A percentile compares a stretch with the other conserved stretches of the same genome.
Conservation (phyloP, 2,329 filamentous ascomycete species). For the Sarocladiaceae sp. region DNA sequence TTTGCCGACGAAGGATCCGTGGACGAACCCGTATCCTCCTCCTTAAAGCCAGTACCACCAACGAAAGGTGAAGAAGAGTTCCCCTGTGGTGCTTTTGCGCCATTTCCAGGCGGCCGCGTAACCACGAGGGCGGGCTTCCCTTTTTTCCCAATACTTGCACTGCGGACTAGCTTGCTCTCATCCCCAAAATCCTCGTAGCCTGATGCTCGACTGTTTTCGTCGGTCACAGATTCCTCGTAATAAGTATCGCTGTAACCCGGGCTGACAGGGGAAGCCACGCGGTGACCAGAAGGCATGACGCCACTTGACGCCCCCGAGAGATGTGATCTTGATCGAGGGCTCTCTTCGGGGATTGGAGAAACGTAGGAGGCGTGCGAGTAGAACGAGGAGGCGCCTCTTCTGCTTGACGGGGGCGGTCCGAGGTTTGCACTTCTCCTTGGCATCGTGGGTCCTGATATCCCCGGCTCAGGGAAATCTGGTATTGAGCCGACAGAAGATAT, state of each 20-base stretch:
- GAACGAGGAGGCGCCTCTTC: conserved; percentile 56
- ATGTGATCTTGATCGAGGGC: conserved; percentile 48
- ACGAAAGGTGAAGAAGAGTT: conserved; percentile 26
- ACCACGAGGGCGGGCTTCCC: conserved; percentile 51
- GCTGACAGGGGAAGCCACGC: conserved; percentile 36
- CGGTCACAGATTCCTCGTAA: conserved; percentile 43
- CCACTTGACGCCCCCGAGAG: conserved; percentile 66
- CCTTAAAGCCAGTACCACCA: conserved; percentile 39
- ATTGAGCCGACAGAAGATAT: conserved; percentile 50
- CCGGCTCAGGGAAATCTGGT: conserved; percentile 50
- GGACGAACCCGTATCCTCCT: conserved; percentile 40
- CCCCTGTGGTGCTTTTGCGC: conserved; percentile 5
- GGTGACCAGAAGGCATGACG: conserved; percentile 65
- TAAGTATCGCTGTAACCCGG: conserved; percentile 41
- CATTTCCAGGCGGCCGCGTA: conserved; percentile 12
- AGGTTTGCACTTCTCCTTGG: conserved; percentile 44
- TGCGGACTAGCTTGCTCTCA: conserved; percentile 52
- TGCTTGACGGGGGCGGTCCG: conserved; percentile 54
- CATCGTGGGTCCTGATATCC: not conserved
- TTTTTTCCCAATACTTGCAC: conserved; percentile 55
- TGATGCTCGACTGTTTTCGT: conserved; percentile 32
- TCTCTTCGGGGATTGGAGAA: conserved; percentile 71
- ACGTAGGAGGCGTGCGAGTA: conserved; percentile 62
- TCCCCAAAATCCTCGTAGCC: conserved; percentile 43
- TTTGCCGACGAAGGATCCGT: conserved; percentile 29